Evolutionary conservation across 176 grass and related monocot genomes (phyloP), one percentile per base, ranked within the genome.

Genomic region (Paspalum notatum): DNA sequence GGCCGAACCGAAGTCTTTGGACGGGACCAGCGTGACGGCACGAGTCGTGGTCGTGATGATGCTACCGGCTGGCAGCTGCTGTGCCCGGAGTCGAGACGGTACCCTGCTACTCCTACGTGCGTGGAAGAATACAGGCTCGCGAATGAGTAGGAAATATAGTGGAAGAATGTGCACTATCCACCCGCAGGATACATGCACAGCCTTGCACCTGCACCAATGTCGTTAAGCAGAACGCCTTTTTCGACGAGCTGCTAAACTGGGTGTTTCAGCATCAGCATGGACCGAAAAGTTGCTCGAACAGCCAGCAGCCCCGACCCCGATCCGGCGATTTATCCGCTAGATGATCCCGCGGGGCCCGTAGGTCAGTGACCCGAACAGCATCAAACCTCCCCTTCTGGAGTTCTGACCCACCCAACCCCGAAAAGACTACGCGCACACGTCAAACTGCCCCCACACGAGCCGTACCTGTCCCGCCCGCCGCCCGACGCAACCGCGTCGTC

Each of bases 401-500:
- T 32, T 32, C 32, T 32, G 32, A 3, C n/a, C n/a, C n/a, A 82
- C 83, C 44, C 65, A 46, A 24, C 20, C 25, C 32, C 46, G 58
- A 77, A 89, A 82, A 89, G 78, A 66, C 83, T 77, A 77, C 58
- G 72, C 57, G 56, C 79, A 82, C 89, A 81, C 81, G 71, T 83
- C 73, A 74, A 91, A 75, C 32, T 79, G 66, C 62, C 78, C 78
- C 88, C 81, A 87, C 91, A 32, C 24, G 50, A 40, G 38, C 39
- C 8, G 51, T 61, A 73, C 74, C 82, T 10, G 41, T 64, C 45
- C 77, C n/a, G 54, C 20, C 13, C 53, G 14, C 48, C 54, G 62
- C 84, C 64, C 68, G 77, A 75, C 89, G 82, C 59, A 77, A 80
- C 65, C 59, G 81, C 65, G 72, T 51, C 83, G 55, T 88, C 85